Evolutionary conservation across 169 alveolate genomes (phyloP).

Genomic region (Neospora caninum): DNA sequence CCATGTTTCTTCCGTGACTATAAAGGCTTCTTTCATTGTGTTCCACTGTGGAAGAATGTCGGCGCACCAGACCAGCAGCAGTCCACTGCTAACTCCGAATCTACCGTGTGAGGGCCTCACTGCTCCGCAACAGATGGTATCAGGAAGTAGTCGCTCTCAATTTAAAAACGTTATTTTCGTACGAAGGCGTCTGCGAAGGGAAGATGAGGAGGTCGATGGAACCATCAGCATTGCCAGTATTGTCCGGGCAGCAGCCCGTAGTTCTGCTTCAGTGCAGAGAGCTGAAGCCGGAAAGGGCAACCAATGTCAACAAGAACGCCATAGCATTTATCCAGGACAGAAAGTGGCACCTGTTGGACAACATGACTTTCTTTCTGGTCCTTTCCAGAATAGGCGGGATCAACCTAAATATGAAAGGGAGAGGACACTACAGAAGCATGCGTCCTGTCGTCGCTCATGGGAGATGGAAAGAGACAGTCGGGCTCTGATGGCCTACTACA

Average conservation of each 20-base stretch:
- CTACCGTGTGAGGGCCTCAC: not conserved
- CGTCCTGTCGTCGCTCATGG: not conserved
- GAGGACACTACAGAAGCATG: not conserved
- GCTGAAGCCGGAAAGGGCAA: no score
- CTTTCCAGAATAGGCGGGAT: no score
- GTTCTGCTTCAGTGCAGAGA: not conserved
- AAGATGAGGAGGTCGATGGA: not conserved
- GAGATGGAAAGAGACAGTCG: not conserved
- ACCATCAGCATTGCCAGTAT: not conserved
- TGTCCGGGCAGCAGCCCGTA: slow-evolving; percentile 1
- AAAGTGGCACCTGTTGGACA: no score
- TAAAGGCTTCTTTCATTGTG: no score
- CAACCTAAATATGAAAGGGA: not conserved
- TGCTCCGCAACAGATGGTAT: not conserved
- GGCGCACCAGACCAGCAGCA: not conserved
- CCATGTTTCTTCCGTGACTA: no score
- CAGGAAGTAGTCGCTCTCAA: not conserved
- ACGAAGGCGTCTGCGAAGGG: not conserved
- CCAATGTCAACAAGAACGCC: no score
- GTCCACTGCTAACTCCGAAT: not conserved
- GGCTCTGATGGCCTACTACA: not conserved
- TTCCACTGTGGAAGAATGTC: not conserved
- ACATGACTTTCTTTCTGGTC: no score
- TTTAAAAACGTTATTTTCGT: not conserved
- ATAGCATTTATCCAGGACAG: no score